These are phyloP conservation scores for Blumeria graminis DNA, from an alignment of 2,329 filamentous ascomycete species.

Conservation along the genomic window DNA sequence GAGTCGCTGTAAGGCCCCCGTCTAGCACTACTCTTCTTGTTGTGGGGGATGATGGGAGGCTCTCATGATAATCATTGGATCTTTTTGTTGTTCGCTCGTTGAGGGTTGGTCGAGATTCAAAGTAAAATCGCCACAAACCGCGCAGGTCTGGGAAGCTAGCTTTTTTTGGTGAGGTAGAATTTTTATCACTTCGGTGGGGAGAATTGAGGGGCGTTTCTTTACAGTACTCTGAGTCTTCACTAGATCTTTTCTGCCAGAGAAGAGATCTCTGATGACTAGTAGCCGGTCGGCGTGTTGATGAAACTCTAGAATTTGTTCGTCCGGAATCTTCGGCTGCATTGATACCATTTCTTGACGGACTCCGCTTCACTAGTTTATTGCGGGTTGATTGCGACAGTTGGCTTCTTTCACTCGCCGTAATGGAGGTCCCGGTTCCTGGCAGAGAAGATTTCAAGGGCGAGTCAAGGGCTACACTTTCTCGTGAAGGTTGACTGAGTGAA, in stretches of 20 bases:
- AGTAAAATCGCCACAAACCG: constrained; percentile 13
- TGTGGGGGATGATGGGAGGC: not conserved
- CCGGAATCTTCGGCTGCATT: constrained; percentile 21
- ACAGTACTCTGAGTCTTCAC: constrained; percentile 3
- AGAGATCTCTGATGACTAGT: constrained; percentile 59
- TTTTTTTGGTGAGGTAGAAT: constrained; percentile 2
- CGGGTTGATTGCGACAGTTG: constrained; percentile 23
- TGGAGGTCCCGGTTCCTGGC: not conserved
- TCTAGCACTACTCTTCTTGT: constrained; percentile 11
- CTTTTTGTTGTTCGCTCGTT: constrained; percentile 9
- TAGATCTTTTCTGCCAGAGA: constrained; percentile 21
- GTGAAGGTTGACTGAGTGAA: constrained; percentile 27
- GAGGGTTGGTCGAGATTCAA: constrained; percentile 13
- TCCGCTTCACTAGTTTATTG: constrained; percentile 59
- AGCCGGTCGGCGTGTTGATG: constrained; percentile 45
- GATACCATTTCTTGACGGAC: constrained; percentile 28
- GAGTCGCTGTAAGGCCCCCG: constrained; percentile 10
- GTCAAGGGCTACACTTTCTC: constrained; percentile 19
- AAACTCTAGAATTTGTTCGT: constrained; percentile 34
- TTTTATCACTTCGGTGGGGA: constrained; percentile 3
- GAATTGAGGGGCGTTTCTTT: constrained; percentile 2
- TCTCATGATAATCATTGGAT: not conserved
- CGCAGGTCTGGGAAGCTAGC: constrained; percentile 6
- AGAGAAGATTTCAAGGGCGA: constrained; percentile 25
- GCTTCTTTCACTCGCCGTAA: not conserved